Conservation (phyloP, 2,329 filamentous ascomycete genomes). For the Pseudogymnoascus sp. region DNA sequence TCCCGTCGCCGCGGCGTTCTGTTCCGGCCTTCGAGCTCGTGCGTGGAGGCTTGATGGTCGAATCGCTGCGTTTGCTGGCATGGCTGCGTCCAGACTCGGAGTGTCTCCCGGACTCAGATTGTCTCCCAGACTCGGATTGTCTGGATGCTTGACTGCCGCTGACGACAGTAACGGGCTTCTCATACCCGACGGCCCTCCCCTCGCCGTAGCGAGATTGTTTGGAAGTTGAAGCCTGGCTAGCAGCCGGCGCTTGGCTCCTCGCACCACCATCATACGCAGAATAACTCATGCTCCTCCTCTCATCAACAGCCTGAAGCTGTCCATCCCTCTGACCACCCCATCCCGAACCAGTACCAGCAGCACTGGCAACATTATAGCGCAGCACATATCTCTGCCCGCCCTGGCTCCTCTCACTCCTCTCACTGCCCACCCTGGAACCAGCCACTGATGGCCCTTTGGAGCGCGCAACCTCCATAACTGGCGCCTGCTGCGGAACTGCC, state of each 20-base stretch:
- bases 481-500: background rate
- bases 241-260: background rate
- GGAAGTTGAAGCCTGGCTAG: background rate
- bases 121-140: background rate
- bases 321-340: background rate
- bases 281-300: slow-evolving; percentile 2
- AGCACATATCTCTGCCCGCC: background rate
- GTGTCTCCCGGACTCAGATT: background rate
- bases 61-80: background rate
- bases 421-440: background rate
- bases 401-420: background rate
- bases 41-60: slow-evolving; percentile 8
- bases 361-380: background rate
- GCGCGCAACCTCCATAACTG: background rate
- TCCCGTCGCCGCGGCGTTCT: background rate
- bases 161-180: background rate
- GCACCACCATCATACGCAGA: background rate
- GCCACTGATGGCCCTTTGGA: background rate
- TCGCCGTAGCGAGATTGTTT: background rate
- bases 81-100: background rate
- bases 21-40: background rate
- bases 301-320: background rate
- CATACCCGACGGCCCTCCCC: background rate
- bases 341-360: background rate
- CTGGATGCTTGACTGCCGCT: background rate